Base-by-base conservation (phyloP, 1,284 basidiomycete genomes). In the Leccinum huronense region DNA sequence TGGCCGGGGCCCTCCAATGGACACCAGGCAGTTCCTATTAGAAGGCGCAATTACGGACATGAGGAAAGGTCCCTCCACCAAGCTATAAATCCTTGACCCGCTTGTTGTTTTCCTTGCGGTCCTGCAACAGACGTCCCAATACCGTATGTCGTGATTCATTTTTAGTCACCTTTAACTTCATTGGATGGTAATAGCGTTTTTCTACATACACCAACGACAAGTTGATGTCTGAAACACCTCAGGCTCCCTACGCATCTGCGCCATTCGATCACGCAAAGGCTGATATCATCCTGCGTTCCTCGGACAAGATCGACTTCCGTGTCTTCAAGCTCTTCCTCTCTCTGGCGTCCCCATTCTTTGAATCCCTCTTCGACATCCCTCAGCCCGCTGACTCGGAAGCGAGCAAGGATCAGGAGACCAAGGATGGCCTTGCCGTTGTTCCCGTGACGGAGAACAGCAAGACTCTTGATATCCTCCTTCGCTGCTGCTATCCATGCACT, bases 401-500 rank as follows among this genome's bases (percentile, higher is more conserved):
- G 13, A 53, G 1, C 51, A 53, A 53, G 23, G 51, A 27, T 53
- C 48, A 53, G 19, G 48, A 53, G 48, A 27, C 6, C 23, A 53
- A 27, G 23, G 66, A 67, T 36, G 66, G 64, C 5, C 58, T 67
- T 5, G 66, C 68, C 2, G 63, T 75, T 30, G 59, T 77, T 36
- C 19, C 62, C 1, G 56, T 77, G 5, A 33, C 66, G 34, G 75
- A 77, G 60, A 27, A 64, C 30, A 67, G 70, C 59, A 58, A 63
- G 14, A 53, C 13, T 6, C 51, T 53, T 27, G 51, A 53, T 5
- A 27, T 76, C 10, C 66, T 66, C 11, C 69, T 72, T 42, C 72
- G 71, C n/a, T 45, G 19, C 42, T 45, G 42, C 56, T 75, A 74
- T 55, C 75, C 74, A 3, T 69, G 60, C 10, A 69, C 67, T 4